Base-by-base conservation (phyloP, 1,139 yeast species). In the Sporopachydermia cereana region DNA sequence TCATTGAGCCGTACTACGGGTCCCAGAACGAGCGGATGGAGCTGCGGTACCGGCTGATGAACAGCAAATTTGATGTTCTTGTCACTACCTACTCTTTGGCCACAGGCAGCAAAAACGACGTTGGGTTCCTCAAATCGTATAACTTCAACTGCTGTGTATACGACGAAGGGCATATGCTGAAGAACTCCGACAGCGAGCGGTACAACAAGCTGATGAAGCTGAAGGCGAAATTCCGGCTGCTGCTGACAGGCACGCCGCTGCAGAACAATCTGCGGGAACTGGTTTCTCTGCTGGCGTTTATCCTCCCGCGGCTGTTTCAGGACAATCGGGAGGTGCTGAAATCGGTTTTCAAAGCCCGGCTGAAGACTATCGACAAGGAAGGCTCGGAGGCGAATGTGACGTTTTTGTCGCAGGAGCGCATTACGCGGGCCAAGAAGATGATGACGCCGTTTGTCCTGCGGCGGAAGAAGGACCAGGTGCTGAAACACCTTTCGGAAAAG, bases 401-500 rank as follows among this genome's bases (percentile, higher is more conserved):
- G 2, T 70, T 91, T 46, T 67, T 91, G 43, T 86, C 97, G 0
- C 81, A 82, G 53, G 95, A 91, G 62, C 94, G 98, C 1, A 88
- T 91, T 49, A 74, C 79, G 41, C 84, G 88, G 57, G 99, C 99
- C 3, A 86, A 85, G 61, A 82, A 93, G 2, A 91, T 91, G 96
- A 91, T 91, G 98, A 84, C 95, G 2, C 99, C 99, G 3, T 91
- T 91, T 66, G 91, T 91, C 7, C 68, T 91, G 55, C 74, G 99
- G 61, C 79, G 99, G 60, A 83, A 83, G 57, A 91, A 91, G 65
- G 84, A 77, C 48, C 97, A 91, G 62, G 98, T 91, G 9, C 71
- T 91, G 58, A 77, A 84, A 57, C 93, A 91, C 59, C 68, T 91
- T 52, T 98, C 98, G 0, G 71, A 74, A 24, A 91, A 93, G 58